Evolutionary conservation across 345 rosid genomes (phyloP).

Genomic region (thale cress (Arabidopsis thaliana)): DNA sequence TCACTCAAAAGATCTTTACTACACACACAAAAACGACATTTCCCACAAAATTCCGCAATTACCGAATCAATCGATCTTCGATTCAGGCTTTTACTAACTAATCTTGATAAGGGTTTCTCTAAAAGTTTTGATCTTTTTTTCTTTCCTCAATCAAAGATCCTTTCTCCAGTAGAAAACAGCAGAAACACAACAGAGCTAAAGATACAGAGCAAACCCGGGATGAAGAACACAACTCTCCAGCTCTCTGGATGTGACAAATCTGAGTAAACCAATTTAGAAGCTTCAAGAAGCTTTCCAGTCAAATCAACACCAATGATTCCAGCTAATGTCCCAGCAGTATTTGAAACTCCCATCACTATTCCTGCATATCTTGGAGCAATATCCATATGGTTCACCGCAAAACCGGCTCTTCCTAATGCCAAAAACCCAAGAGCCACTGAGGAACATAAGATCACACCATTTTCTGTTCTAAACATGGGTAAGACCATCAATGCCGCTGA

Average conservation of each 20-base stretch:
- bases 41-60: constrained; percentile 28
- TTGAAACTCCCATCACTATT: constrained; percentile 96
- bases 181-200: constrained; percentile 77
- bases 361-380: constrained; percentile 97
- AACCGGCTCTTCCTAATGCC: constrained; percentile 96
- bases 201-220: constrained; percentile 87
- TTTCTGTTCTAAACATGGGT: constrained; percentile 75
- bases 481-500: constrained; percentile 81
- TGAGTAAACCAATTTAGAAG: constrained; percentile 69
- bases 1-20: constrained; percentile 24
- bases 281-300: constrained; percentile 89
- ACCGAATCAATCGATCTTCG: constrained; percentile 1
- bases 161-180: constrained; percentile 88
- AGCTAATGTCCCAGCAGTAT: constrained; percentile 96
- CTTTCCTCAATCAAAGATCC: constrained; percentile 78
- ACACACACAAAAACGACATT: constrained; percentile 28
- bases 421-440: constrained; percentile 90
- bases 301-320: constrained; percentile 91
- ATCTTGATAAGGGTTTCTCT: constrained; percentile 36
- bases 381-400: constrained; percentile 99
- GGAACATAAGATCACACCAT: constrained; percentile 85
- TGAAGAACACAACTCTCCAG: constrained; percentile 84
- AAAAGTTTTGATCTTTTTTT: constrained; percentile 9
- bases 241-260: constrained; percentile 95
- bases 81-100: constrained; percentile 31